Evolutionary conservation across 805 yeast species (phyloP).

Genomic region (Jamesozyma piceae): DNA sequence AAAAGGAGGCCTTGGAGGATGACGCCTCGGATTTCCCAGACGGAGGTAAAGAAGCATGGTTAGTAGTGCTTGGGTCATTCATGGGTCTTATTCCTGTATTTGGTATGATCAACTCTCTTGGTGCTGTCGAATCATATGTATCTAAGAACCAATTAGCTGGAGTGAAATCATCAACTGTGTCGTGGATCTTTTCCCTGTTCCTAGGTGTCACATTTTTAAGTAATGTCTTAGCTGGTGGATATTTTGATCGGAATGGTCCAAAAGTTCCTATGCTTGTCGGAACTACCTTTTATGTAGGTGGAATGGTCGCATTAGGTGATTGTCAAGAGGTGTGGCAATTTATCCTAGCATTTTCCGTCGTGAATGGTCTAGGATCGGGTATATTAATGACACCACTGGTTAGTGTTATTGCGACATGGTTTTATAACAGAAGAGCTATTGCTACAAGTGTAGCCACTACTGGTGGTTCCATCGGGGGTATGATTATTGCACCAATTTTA

Average conservation of each 20-base stretch:
- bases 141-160: constrained; percentile 43
- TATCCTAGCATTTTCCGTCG: constrained; percentile 47
- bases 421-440: constrained; percentile 46
- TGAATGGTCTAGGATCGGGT: constrained; percentile 52
- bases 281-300: constrained; percentile 38
- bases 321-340: constrained; percentile 50
- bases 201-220: constrained; percentile 43
- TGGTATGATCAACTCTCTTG: constrained; percentile 53
- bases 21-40: constrained; percentile 34
- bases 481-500: constrained; percentile 45
- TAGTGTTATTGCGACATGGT: constrained; percentile 61
- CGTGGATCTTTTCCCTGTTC: constrained; percentile 63
- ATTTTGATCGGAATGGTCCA: constrained; percentile 57
- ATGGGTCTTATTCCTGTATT: constrained; percentile 49
- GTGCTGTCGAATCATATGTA: constrained; percentile 59
- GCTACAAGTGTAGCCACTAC: constrained; percentile 43
- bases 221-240: constrained; percentile 46
- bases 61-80: constrained; percentile 51
- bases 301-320: constrained; percentile 50
- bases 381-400: constrained; percentile 52
- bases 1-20: constrained; percentile 7
- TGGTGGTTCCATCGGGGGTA: constrained; percentile 52
- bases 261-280: constrained; percentile 37
- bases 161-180: constrained; percentile 40
- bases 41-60: constrained; percentile 51